These are phyloP conservation scores for Suillus plorans DNA, from an alignment of 768 basidiomycete genomes.

Conservation along the genomic window DNA sequence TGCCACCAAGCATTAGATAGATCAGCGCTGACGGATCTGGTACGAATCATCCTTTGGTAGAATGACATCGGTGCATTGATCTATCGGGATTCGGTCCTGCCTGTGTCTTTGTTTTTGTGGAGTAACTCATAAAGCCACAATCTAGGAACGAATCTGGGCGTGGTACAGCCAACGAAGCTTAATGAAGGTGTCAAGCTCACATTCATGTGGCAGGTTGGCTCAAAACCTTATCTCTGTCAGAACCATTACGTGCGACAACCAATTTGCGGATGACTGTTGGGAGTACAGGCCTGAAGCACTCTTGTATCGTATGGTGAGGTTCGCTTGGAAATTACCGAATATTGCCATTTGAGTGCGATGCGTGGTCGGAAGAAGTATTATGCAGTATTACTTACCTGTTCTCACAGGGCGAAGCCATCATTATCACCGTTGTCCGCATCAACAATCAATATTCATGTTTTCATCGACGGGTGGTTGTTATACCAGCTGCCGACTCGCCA, in stretches of 20 bases:
- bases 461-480: background rate
- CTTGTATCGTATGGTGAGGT: background rate
- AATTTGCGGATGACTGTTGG: background rate
- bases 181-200: background rate
- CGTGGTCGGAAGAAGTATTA: background rate
- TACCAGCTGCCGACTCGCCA: too few species aligned
- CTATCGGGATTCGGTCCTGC: background rate
- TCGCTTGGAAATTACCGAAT: background rate
- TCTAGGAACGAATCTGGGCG: background rate
- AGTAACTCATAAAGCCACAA: background rate
- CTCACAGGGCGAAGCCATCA: background rate
- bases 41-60: background rate
- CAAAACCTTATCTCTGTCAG: background rate
- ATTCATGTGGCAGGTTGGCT: background rate
- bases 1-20: too few species aligned
- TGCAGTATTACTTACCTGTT: background rate
- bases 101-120: background rate
- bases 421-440: background rate
- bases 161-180: background rate
- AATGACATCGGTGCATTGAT: background rate
- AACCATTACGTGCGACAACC: background rate
- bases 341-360: background rate
- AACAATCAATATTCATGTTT: background rate
- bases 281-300: background rate
- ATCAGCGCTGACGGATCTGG: background rate